phyloP scores from a whole-genome alignment of 805 yeast species.

The Sugiyamaella valdiviana region DNA sequence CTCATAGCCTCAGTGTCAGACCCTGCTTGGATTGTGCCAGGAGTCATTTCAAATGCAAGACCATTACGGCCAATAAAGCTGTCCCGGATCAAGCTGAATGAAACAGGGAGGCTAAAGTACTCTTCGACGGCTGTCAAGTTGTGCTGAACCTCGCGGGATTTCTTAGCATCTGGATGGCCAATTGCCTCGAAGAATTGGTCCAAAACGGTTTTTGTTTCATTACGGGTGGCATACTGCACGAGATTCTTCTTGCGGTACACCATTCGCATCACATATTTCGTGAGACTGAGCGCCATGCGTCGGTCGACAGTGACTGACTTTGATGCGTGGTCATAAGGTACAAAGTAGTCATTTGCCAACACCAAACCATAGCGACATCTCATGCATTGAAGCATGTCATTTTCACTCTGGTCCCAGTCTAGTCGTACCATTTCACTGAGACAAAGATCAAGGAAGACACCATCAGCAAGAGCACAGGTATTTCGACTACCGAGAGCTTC shows the following conservation, averaged over 20 bases:
- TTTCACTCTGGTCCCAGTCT: constrained; percentile 45
- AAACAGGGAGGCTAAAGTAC: constrained; percentile 35
- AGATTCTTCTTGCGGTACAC: constrained; percentile 56
- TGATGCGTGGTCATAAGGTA: constrained; percentile 65
- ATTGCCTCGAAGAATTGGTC: constrained; percentile 67
- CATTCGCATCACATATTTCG: constrained; percentile 48
- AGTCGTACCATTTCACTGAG: constrained; percentile 47
- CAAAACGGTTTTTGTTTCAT: constrained; percentile 64
- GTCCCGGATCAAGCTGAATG: constrained; percentile 17
- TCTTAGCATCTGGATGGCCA: constrained; percentile 48
- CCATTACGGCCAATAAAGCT: constrained; percentile 20
- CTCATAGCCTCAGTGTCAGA: background rate
- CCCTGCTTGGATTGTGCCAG: too few relatives aligned
- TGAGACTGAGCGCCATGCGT: constrained; percentile 36
- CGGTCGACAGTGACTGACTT: constrained; percentile 32
- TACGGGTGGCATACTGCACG: constrained; percentile 51
- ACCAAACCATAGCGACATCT: constrained; percentile 71
- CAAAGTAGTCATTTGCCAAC: constrained; percentile 51
- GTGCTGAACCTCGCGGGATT: constrained; percentile 27
- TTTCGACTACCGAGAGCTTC: constrained; percentile 62
- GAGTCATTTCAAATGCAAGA: constrained; percentile 14
- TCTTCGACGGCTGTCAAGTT: constrained; percentile 38
- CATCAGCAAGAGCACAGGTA: constrained; percentile 61
- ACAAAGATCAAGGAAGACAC: constrained; percentile 54
- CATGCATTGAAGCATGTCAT: constrained; percentile 69